A percentile compares a stretch with the other conserved stretches of the same genome.
Conservation (phyloP, 768 basidiomycete species). For the Piloderma croceum region DNA sequence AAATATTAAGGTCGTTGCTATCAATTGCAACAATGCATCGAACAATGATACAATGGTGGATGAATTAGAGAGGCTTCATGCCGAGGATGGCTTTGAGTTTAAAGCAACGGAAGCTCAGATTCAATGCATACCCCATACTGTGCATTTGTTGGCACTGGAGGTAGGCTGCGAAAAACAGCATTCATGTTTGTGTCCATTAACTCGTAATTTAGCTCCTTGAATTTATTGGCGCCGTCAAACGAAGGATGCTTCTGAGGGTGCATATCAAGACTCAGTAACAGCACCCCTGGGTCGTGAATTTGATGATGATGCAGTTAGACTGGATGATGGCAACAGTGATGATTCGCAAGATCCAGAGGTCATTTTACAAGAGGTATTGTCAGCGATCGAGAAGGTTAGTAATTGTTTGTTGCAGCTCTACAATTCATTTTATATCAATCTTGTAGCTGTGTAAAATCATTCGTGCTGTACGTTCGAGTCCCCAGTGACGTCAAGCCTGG, state of each 20-base stretch:
- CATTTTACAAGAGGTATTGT: too few species aligned
- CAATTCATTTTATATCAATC: too few species aligned
- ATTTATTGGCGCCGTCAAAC: not conserved
- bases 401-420: too few species aligned
- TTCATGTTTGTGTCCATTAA: not conserved
- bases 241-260: too few species aligned
- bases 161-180: too few species aligned
- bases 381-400: too few species aligned
- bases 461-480: constrained; percentile 15
- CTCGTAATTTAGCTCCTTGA: not conserved
- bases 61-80: constrained; percentile 13
- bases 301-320: not conserved
- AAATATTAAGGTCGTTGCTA: constrained; percentile 27
- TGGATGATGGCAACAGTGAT: not conserved
- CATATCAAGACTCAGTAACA: too few species aligned
- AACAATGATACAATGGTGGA: constrained; percentile 33
- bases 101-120: constrained; percentile 18
- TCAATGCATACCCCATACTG: constrained; percentile 35
- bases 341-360: not conserved
- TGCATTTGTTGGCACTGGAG: constrained; percentile 33
- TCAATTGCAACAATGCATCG: constrained; percentile 32
- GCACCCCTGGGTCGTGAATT: too few species aligned
- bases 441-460: too few species aligned
- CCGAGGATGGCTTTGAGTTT: constrained; percentile 18
- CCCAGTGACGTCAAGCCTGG: constrained; percentile 17